phyloP scores from a whole-genome alignment of 1,284 basidiomycete genomes.

The Pseudozyma sp. region DNA sequence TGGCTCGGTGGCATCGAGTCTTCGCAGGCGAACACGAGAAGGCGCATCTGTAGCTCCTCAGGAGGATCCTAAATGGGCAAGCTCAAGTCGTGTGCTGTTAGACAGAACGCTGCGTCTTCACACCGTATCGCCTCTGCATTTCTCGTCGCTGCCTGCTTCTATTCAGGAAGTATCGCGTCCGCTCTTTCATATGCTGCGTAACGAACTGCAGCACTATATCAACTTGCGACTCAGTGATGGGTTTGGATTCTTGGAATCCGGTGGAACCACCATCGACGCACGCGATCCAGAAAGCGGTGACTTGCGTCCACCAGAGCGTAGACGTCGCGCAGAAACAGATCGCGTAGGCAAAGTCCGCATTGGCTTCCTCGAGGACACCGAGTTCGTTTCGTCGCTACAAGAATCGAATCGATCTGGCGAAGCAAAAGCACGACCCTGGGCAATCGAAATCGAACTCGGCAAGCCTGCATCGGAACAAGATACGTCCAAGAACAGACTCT shows the following conservation, averaged over 20 bases:
- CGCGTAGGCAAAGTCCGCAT: slow-evolving; percentile 44
- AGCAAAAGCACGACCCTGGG: slow-evolving; percentile 33
- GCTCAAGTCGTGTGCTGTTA: slow-evolving; percentile 25
- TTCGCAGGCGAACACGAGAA: slow-evolving; percentile 24
- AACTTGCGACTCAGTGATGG: slow-evolving; percentile 52
- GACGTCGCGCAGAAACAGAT: slow-evolving; percentile 37
- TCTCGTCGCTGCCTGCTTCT: slow-evolving; percentile 40
- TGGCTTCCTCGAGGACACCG: slow-evolving; percentile 35
- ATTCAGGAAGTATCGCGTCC: slow-evolving; percentile 37
- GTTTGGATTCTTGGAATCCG: slow-evolving; percentile 38
- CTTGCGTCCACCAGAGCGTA: slow-evolving; percentile 35
- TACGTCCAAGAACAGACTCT: slow-evolving; percentile 11
- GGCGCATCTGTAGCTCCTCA: slow-evolving; percentile 6
- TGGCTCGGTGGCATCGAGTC: slow-evolving; percentile 16
- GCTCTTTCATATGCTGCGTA: slow-evolving; percentile 37
- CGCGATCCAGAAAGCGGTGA: slow-evolving; percentile 39
- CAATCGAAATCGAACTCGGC: slow-evolving; percentile 49
- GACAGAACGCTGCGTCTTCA: slow-evolving; percentile 47
- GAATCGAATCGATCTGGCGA: slow-evolving; percentile 13
- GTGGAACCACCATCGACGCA: slow-evolving; percentile 24
- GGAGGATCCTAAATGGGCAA: slow-evolving; percentile 33
- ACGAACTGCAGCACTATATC: slow-evolving; percentile 42
- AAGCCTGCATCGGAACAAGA: slow-evolving; percentile 36
- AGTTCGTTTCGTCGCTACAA: slow-evolving; percentile 27
- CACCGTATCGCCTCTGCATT: slow-evolving; percentile 42